Evolutionary conservation across 179 eudicot species (phyloP).

Genomic region (Patellifolia procumbens): DNA sequence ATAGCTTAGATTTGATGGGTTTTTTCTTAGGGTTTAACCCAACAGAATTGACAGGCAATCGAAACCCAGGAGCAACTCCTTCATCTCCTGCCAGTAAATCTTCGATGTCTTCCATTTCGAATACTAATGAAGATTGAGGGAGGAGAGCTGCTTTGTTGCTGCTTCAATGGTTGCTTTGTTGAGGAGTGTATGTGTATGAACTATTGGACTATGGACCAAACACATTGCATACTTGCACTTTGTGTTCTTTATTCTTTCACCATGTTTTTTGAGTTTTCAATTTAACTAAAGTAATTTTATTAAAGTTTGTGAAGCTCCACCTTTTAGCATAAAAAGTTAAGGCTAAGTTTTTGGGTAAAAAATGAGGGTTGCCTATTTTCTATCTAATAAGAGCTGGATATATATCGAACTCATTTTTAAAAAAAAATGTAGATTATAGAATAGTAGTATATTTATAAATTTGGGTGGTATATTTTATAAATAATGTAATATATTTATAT

Average conservation of each 20-base stretch:
- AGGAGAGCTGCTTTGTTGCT: background rate
- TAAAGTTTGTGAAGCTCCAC: no score
- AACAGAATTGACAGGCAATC: slow-evolving; percentile 62
- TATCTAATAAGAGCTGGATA: no score
- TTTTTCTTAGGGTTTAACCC: slow-evolving; percentile 66
- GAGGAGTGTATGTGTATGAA: no score
- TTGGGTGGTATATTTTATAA: no score
- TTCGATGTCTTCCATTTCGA: slow-evolving; percentile 87
- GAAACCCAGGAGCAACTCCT: slow-evolving; percentile 79
- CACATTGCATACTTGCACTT: background rate
- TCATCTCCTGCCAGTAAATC: slow-evolving; percentile 69
- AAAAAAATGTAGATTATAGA: no score
- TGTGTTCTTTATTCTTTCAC: slow-evolving; percentile 2
- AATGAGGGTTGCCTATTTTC: no score
- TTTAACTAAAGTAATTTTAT: background rate
- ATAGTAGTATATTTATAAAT: no score
- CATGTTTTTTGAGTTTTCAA: background rate
- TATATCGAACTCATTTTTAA: no score
- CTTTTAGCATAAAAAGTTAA: no score
- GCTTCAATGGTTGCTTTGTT: no score
- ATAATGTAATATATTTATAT: no score
- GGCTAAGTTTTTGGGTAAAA: no score
- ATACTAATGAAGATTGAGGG: background rate
- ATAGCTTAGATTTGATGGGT: slow-evolving; percentile 26
- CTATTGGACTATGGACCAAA: background rate